A percentile compares a stretch with the other conserved stretches of the same genome.
Evolutionary conservation across 2,329 filamentous ascomycete species (phyloP).

Genomic region (Trichoderma pleuroti): DNA sequence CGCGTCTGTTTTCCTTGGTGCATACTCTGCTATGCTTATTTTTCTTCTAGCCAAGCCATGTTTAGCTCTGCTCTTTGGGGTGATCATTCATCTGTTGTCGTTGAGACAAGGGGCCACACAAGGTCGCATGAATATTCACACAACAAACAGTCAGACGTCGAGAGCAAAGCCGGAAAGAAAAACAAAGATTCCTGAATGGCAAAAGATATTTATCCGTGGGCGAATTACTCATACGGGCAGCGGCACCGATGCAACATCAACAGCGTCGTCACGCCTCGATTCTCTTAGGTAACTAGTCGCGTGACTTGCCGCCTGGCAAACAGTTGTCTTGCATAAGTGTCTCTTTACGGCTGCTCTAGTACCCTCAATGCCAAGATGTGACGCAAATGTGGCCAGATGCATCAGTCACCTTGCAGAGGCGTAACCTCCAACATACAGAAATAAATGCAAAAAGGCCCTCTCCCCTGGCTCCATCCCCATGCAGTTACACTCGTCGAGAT

Average conservation of each 20-base stretch:
- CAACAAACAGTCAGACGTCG: neutral
- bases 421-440: neutral
- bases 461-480: neutral
- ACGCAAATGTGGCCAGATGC: neutral
- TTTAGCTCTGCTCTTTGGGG: neutral
- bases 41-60: neutral
- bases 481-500: neutral
- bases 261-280: neutral
- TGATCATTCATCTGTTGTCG: neutral
- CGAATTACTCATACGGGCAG: neutral
- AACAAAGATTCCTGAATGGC: neutral
- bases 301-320: slow-evolving; percentile 9
- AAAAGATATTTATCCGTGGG: neutral
- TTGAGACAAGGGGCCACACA: too few relatives aligned
- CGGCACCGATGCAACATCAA: neutral
- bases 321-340: neutral
- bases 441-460: neutral
- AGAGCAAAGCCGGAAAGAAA: neutral
- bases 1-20: neutral
- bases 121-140: neutral
- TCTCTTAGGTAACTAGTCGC: slow-evolving; percentile 14
- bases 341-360: neutral
- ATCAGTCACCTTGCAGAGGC: neutral
- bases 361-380: neutral
- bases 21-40: neutral